Evolutionary conservation across 768 basidiomycete genomes (phyloP), one percentile per base, ranked within the genome.

Genomic region (Lenzites betulinus): DNA sequence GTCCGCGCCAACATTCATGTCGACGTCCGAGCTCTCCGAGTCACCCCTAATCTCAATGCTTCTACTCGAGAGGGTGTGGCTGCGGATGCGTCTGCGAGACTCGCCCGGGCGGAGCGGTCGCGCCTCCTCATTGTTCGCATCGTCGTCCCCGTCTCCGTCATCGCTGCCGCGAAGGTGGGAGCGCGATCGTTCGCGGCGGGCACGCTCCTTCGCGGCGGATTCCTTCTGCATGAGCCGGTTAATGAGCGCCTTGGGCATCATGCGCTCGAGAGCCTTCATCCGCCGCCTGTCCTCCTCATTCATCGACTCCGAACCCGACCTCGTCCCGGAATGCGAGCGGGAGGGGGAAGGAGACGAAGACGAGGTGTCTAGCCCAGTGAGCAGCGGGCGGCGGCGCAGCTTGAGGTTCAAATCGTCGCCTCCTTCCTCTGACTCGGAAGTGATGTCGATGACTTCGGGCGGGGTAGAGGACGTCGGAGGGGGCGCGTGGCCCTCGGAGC

Each of bases 201-300:
- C 35, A 16, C 54, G 56, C 26, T 43, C 30, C 30, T 33, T 23
- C 0, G 55, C 33, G 0, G 50, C 15, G 22, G 15, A 23, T 56
- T 69, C 64, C 42, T 69, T 63, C 55, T 73, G 57, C 55, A 78
- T 36, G 25, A 58, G 70, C 46, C 69, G 70, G 16, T 77, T 69
- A 47, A 83, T 70, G 80, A 87, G 81, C 50, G 78, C 78, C 12
- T 75, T 76, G 4, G 87, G 87, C 74, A 85, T 74, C 80, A 89
- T 80, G 16, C 75, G 79, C 38, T 60, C 67, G 18, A 85, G 72
- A 5, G 67, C 77, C 36, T 77, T 79, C 30, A 75, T 51, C 30
- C 70, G 65, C 66, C 74, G 78, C 52, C 71, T 71, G 78, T 74
- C 61, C 64, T 69, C 26, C 22, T 51, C 49, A 25, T 59, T 35